Evolutionary conservation across 768 basidiomycete genomes (phyloP).

Genomic region (Punctularia strigosozonata): DNA sequence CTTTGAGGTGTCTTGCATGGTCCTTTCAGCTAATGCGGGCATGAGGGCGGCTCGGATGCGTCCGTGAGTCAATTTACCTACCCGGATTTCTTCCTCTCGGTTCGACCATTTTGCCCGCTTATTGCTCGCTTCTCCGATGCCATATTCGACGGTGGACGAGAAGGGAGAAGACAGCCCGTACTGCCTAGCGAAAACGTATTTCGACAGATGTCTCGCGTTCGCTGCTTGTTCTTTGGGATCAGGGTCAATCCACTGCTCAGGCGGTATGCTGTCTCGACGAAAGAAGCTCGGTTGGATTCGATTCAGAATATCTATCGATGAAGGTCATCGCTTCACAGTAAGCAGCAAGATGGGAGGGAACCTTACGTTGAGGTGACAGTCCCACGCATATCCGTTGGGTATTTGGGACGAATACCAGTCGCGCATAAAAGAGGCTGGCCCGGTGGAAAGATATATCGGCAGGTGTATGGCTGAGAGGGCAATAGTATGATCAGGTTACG

Average conservation of each 20-base stretch:
- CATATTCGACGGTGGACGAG: slow-evolving; percentile 8
- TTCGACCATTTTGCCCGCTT: slow-evolving; percentile 42
- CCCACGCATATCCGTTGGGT: slow-evolving; percentile 44
- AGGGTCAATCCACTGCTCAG: slow-evolving; percentile 25
- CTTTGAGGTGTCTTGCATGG: slow-evolving; percentile 63
- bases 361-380: slow-evolving; percentile 55
- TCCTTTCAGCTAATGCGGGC: slow-evolving; percentile 23
- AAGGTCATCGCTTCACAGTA: neutral
- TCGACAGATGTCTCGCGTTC: slow-evolving; percentile 53
- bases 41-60: neutral
- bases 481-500: too few species aligned
- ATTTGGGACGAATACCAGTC: slow-evolving; percentile 42
- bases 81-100: slow-evolving; percentile 63
- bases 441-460: slow-evolving; percentile 43
- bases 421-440: slow-evolving; percentile 54
- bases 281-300: slow-evolving; percentile 33
- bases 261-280: slow-evolving; percentile 16
- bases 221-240: slow-evolving; percentile 35
- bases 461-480: slow-evolving; percentile 13
- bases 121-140: slow-evolving; percentile 16
- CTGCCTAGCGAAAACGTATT: slow-evolving; percentile 80
- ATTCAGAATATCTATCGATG: slow-evolving; percentile 50
- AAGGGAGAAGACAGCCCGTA: slow-evolving; percentile 61
- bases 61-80: slow-evolving; percentile 13
- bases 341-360: too few species aligned